Conservation (phyloP, 768 basidiomycete genomes). For the Podaxis pistillaris region DNA sequence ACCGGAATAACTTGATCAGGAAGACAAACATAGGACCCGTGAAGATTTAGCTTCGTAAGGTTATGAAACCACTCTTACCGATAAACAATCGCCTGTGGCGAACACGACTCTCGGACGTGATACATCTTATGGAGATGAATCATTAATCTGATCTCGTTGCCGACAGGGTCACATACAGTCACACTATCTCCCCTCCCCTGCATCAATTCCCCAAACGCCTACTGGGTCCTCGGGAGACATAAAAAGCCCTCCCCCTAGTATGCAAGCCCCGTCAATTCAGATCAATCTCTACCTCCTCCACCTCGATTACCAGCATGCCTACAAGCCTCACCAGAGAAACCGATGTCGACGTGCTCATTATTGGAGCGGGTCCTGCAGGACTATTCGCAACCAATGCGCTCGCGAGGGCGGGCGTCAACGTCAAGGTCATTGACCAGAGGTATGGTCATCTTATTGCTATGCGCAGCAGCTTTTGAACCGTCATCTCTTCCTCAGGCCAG, state of each 20-base stretch:
- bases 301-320: neutral
- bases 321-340: constrained; percentile 27
- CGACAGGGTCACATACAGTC: neutral
- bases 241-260: neutral
- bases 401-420: constrained; percentile 52
- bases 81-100: neutral
- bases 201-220: neutral
- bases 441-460: constrained; percentile 19
- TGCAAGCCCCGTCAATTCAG: neutral
- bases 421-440: constrained; percentile 62
- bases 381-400: constrained; percentile 71
- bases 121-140: neutral
- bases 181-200: neutral
- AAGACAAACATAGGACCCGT: neutral
- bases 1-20: neutral
- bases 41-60: neutral
- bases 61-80: neutral
- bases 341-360: constrained; percentile 57
- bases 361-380: constrained; percentile 61
- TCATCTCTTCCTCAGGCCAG: constrained; percentile 33
- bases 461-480: neutral
- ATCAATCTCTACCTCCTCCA: neutral
- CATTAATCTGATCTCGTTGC: neutral
- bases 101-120: neutral
- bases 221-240: neutral